Evolutionary conservation across 176 grass and related monocot genomes (phyloP).

Genomic region (Neostapfia colusana): DNA sequence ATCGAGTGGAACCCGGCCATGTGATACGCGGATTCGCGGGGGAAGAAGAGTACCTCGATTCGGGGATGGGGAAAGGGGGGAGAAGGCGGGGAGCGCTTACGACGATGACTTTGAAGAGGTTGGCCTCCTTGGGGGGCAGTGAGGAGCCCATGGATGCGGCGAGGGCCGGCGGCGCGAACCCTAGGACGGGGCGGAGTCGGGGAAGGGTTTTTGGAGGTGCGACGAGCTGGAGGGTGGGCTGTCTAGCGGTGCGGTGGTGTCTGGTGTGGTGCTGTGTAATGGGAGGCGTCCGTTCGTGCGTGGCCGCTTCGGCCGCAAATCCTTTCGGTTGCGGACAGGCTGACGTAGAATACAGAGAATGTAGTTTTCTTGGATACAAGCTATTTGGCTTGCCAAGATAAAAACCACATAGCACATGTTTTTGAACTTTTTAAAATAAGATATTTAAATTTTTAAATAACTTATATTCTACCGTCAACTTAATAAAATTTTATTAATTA

Average conservation of each 20-base stretch:
- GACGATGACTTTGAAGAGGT: constrained; percentile 99
- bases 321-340: too few relatives aligned
- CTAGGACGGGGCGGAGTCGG: background rate
- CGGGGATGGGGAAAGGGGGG: background rate
- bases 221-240: constrained; percentile 33
- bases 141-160: constrained; percentile 77
- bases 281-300: constrained; percentile 30
- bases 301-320: constrained; percentile 37
- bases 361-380: too few relatives aligned
- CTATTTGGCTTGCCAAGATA: too few relatives aligned
- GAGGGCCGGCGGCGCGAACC: constrained; percentile 34
- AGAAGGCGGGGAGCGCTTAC: constrained; percentile 54
- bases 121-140: constrained; percentile 94
- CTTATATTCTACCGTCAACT: too few relatives aligned
- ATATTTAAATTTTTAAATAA: too few relatives aligned
- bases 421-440: too few relatives aligned
- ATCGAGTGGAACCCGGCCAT: constrained; percentile 30
- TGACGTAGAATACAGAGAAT: too few relatives aligned
- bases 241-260: constrained; percentile 38
- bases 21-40: constrained; percentile 23
- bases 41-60: constrained; percentile 36
- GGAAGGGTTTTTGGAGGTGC: constrained; percentile 57
- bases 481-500: too few relatives aligned
- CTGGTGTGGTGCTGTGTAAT: constrained; percentile 35
- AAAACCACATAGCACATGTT: too few relatives aligned